These are phyloP conservation scores for Myrica gale DNA, from an alignment of 306 rosid species.

Conservation along the genomic window DNA sequence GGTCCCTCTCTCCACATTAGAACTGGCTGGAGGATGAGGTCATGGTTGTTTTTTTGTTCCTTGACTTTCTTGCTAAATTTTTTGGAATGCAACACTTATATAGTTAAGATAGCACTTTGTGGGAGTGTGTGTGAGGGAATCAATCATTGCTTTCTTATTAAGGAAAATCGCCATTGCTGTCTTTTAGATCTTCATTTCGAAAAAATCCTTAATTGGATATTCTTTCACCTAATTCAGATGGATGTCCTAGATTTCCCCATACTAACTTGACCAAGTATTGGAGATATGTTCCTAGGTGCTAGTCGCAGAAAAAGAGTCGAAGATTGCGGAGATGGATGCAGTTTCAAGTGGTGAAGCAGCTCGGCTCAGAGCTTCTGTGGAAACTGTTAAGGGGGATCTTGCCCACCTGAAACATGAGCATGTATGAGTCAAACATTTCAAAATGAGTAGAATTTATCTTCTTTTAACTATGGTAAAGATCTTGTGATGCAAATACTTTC, in stretches of 20 bases:
- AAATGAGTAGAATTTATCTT: constrained; percentile 17
- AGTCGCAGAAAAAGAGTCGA: constrained; percentile 86
- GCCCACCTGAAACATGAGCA: constrained; percentile 77
- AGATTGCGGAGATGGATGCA: constrained; percentile 98
- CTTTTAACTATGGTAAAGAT: not conserved
- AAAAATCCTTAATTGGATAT: not conserved
- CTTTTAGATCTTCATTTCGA: constrained; percentile 2
- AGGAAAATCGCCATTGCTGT: not conserved
- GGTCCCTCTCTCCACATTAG: not conserved
- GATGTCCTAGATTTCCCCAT: constrained; percentile 21
- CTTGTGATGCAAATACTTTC: too few species aligned
- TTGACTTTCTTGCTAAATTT: not conserved
- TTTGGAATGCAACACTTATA: not conserved
- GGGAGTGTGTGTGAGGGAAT: not conserved
- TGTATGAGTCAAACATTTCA: constrained; percentile 45
- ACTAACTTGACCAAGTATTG: constrained; percentile 26
- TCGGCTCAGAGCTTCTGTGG: constrained; percentile 84
- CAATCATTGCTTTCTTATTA: not conserved
- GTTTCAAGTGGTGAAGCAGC: constrained; percentile 93
- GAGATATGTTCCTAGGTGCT: constrained; percentile 59
- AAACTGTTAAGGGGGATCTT: constrained; percentile 82
- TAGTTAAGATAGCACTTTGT: not conserved
- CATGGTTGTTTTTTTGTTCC: not conserved
- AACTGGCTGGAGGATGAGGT: not conserved
- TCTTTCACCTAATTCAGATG: constrained; percentile 12